Base-by-base conservation (phyloP, 768 basidiomycete species). In the Hortiboletus flavorubellus region DNA sequence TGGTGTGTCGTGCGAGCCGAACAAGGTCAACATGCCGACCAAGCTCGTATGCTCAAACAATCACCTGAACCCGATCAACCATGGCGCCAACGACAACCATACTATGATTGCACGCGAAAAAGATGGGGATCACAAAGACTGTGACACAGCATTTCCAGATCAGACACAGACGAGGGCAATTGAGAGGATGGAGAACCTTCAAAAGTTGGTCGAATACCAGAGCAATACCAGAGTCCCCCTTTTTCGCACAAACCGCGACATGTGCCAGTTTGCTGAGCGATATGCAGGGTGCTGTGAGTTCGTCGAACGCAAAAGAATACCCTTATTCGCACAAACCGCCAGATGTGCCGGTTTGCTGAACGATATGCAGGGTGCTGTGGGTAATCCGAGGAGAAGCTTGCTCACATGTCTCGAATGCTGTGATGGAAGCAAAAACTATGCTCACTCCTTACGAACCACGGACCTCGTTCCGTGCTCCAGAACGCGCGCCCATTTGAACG, bases 381-480 rank as follows among this genome's bases (percentile, higher is more conserved):
- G 55, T 48, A 57, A 45, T 10, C 58, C 56, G 55, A 63, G 61
- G 59, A 64, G 49, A 41, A 51, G 41, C n/a, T 15, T 46, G 31
- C 35, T 21, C 38, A 3, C 33, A 42, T 41, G 23, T 12, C 26
- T 29, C 41, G 23, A 30, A 47, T 45, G 51, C 48, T 34, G 58
- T 58, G 48, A 57, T 35, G 42, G 62, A 63, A 55, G 43, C 38
- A 37, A 29, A 18, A 6, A 34, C 26, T 34, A 15, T 21, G 2
- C 33, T 41, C 31, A 42, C 14, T 46, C 10, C 30, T 40, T 26
- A 45, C 53, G 42, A 53, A 44, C 30, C 41, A 40, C 39, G 47
- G 49, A 26, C 26, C 26, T 2, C 26, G 26, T 26, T 5, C 26
- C 30, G 18, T 30, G 43, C 11, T 30, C 21, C 37, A 11, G 35